Base-by-base conservation (phyloP, 805 yeast genomes). In the Saturnispora sanitii region DNA sequence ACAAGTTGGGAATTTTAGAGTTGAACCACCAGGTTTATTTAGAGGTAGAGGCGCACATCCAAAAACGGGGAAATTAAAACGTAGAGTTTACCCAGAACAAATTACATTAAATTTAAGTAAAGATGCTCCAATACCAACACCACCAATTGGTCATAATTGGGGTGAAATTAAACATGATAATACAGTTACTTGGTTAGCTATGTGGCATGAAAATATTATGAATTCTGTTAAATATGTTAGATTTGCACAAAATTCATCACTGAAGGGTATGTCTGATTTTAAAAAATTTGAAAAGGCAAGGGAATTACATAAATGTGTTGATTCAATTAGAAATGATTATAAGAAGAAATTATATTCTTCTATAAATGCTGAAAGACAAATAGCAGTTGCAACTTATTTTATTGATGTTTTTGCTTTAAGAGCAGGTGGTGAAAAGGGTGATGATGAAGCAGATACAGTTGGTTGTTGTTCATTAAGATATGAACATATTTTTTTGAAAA, bases 11-110 rank as follows among this genome's bases (percentile, higher is more conserved):
- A 90, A 90, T 57, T 90, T 90, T 60, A 70, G 90, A 55, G 79
- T 90, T 37, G 98, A 90, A 67, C 97, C 97, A 25, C 97, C 98
- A 0, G 96, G 95, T 2, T 65, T 90, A 41, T 90, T 88, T 57
- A 71, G 96, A 60, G 98, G 97, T 33, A 82, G 97, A 60, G 97
- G 96, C 54, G 87, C 90, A 0, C 97, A 88, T 59, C 97, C 97
- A 15, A 86, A 83, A 59, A 88, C 96, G 1, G 98, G 98, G 33
- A 84, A 81, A 56, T 63, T 87, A 43, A 90, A 90, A 58, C 75
- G 80, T 52, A 72, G 98, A 48, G 95, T 90, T 13, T 60, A 60
- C 40, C 96, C 98, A 2, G 96, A 90, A 62, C 92, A 85, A 52
- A 82, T 90, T 34, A 82, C 90, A 0, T 64, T 90, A 45, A 90